Percentiles rank a stretch among this genome's conserved stretches.
Evolutionary conservation across 2,329 filamentous ascomycete genomes (phyloP).

Genomic region (Trichoderma brevicompactum): DNA sequence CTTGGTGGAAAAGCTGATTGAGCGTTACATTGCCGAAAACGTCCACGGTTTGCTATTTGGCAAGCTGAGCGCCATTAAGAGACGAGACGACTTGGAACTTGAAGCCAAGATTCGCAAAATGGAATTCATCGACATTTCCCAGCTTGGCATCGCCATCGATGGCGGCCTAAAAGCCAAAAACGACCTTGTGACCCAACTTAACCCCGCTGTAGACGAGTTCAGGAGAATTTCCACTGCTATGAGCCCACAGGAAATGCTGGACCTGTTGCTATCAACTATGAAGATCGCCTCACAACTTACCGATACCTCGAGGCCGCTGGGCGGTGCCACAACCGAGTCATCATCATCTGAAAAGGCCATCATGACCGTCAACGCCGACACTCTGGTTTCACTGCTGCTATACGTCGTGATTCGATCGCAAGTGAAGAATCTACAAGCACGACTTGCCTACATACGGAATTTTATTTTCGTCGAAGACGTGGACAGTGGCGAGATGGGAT

Average conservation of each 20-base stretch:
- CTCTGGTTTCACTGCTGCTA: slow-evolving; percentile 86
- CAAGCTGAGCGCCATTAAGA: slow-evolving; percentile 74
- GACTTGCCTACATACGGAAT: slow-evolving; percentile 91
- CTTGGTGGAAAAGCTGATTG: slow-evolving; percentile 89
- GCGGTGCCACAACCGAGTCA: slow-evolving; percentile 37
- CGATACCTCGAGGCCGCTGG: slow-evolving; percentile 52
- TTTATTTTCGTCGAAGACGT: slow-evolving; percentile 99
- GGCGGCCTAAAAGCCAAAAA: slow-evolving; percentile 78
- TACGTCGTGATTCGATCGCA: slow-evolving; percentile 92
- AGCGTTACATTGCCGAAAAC: slow-evolving; percentile 91
- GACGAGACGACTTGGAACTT: slow-evolving; percentile 82
- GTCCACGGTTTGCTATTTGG: slow-evolving; percentile 90
- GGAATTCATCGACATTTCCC: slow-evolving; percentile 90
- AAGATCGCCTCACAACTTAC: slow-evolving; percentile 78
- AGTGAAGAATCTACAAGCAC: slow-evolving; percentile 82
- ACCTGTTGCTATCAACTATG: slow-evolving; percentile 76
- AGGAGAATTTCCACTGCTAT: slow-evolving; percentile 77
- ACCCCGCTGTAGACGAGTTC: slow-evolving; percentile 83
- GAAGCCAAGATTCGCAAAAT: slow-evolving; percentile 91
- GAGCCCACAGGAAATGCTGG: slow-evolving; percentile 88
- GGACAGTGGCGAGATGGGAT: slow-evolving; percentile 93
- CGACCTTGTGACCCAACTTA: slow-evolving; percentile 76
- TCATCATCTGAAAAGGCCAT: slow-evolving; percentile 56
- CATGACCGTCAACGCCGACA: slow-evolving; percentile 78
- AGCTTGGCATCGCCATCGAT: slow-evolving; percentile 86